phyloP scores from a whole-genome alignment of 2,329 filamentous ascomycete genomes.

The Daldinia eschscholtzii region DNA sequence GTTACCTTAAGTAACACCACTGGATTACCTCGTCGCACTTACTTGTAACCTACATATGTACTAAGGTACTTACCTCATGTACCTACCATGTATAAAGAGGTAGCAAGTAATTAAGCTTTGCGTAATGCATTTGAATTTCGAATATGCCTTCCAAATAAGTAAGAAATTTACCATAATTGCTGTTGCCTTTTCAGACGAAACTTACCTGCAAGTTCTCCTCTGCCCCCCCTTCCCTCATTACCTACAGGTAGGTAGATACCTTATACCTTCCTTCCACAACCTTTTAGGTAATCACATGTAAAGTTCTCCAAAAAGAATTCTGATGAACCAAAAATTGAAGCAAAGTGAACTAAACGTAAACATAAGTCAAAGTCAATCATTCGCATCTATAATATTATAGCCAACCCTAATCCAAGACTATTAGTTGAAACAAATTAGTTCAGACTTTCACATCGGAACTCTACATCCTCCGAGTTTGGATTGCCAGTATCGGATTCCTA shows the following conservation, averaged over 20 bases:
- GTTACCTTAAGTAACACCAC: too few relatives aligned
- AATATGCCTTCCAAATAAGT: slow-evolving; percentile 11
- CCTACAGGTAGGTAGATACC: background rate
- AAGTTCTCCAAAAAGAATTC: background rate
- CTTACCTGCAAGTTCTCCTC: background rate
- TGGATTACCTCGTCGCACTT: too few relatives aligned
- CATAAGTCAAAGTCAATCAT: slow-evolving; percentile 1
- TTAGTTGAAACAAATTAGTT: slow-evolving; percentile 20
- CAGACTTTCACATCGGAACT: slow-evolving; percentile 19
- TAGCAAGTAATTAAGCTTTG: background rate
- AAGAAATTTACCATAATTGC: background rate
- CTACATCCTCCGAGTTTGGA: slow-evolving; percentile 30
- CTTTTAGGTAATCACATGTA: slow-evolving; percentile 9
- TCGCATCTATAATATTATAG: background rate
- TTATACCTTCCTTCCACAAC: background rate
- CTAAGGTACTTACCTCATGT: background rate
- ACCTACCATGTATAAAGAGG: too few relatives aligned
- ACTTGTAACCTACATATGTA: background rate
- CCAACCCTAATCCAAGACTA: slow-evolving; percentile 11
- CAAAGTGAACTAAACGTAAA: slow-evolving; percentile 2
- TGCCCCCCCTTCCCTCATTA: background rate
- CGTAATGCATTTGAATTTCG: slow-evolving; percentile 5
- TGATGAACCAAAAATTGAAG: background rate
- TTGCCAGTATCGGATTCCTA: slow-evolving; percentile 32
- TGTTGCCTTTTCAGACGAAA: slow-evolving; percentile 1